Base-by-base conservation (phyloP, 495 filamentous ascomycete species). In the Penicillium angulare region DNA sequence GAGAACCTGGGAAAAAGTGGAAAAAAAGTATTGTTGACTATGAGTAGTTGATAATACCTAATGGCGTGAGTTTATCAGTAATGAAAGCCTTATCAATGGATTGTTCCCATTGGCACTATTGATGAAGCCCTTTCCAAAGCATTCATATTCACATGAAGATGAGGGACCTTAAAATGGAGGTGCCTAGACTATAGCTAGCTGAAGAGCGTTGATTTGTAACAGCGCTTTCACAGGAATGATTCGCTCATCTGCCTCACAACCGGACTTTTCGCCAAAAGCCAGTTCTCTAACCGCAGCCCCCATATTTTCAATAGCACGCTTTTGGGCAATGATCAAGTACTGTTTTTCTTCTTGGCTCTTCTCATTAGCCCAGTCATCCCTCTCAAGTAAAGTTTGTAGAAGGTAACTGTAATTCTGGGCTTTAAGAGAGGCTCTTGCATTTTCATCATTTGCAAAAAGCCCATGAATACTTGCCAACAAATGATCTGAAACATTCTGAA, bases 371-470 rank as follows among this genome's bases (percentile, higher is more conserved):
- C 12, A 24, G n/a, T n/a, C n/a, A 27, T 26, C 40, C 40, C 9
- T 32, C 1, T 49, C 35, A 7, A 32, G 34, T 16, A 49, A n/a
- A n/a, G 29, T 20, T 10, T 23, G 33, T 16, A 49, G 23, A 16
- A 49, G 47, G 9, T 23, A 29, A 13, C 47, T 35, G 47, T 40
- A 49, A 18, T 49, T 49, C 12, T 18, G 3, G 21, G 47, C 47
- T 12, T 31, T 23, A 24, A 41, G 15, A 24, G 13, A 49, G 3
- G 47, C 47, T 29, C 16, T 27, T 49, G 47, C 47, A 29, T 40
- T 24, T n/a, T 41, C 10, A 18, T 49, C 34, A 12, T 32, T 5
- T 22, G 15, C 22, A n/a, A 49, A 40, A 10, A 49, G 15, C 10
- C 12, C 22, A 2, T 21, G 47, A 22, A 7, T 29, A 2, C 3